Evolutionary conservation across 148 eudicot species (phyloP).

Genomic region (Polygonum aviculare): DNA sequence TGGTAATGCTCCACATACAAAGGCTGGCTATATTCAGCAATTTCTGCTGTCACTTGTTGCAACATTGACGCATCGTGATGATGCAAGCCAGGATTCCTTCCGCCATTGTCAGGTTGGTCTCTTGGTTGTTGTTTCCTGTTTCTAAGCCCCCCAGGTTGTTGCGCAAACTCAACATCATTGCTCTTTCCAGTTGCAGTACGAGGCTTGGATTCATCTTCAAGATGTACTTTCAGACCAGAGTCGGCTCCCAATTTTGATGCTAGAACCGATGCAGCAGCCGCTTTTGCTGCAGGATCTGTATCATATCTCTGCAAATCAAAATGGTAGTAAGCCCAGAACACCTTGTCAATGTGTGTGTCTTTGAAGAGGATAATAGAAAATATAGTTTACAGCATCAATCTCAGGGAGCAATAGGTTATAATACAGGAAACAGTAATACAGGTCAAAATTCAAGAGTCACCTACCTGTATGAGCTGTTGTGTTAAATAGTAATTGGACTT

Average conservation of each 20-base stretch:
- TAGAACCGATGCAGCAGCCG: slow-evolving; percentile 90
- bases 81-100: slow-evolving; percentile 24
- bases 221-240: slow-evolving; percentile 63
- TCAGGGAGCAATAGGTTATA: background rate
- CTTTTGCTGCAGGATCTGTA: slow-evolving; percentile 97
- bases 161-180: slow-evolving; percentile 47
- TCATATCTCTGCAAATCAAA: slow-evolving; percentile 69
- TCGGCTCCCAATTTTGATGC: slow-evolving; percentile 89
- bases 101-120: slow-evolving; percentile 29
- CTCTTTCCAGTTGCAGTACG: slow-evolving; percentile 46
- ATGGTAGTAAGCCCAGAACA: background rate
- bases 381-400: background rate
- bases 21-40: slow-evolving; percentile 33
- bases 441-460: background rate
- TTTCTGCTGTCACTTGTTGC: slow-evolving; percentile 28
- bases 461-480: slow-evolving; percentile 94
- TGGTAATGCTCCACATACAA: slow-evolving; percentile 57
- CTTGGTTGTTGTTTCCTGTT: slow-evolving; percentile 51
- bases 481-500: slow-evolving; percentile 79
- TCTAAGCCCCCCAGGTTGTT: slow-evolving; percentile 59
- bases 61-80: slow-evolving; percentile 28
- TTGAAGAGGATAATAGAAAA: background rate
- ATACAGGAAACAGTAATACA: background rate
- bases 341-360: background rate
- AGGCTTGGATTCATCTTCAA: slow-evolving; percentile 51